A percentile compares a stretch with the other conserved stretches of the same genome.
Conservation (phyloP, 495 filamentous ascomycete species). For the Podospora didyma region DNA sequence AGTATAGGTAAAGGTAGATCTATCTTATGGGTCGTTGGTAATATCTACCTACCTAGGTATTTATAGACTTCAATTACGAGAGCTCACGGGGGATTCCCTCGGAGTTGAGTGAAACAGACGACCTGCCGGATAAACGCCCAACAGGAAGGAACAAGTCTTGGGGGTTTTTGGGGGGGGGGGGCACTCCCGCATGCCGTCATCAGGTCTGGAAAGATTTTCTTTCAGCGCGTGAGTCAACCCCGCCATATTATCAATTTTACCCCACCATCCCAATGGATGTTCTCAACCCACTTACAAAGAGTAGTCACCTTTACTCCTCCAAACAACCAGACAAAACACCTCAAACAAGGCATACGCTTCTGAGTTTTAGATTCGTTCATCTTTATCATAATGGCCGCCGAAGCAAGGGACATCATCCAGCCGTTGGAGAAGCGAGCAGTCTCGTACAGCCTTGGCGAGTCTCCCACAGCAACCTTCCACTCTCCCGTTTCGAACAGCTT, state of each 20-base stretch:
- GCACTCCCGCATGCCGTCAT: slow-evolving; percentile 22
- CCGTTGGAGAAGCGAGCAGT: slow-evolving; percentile 27
- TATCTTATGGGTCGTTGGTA: no score
- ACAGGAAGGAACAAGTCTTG: background rate
- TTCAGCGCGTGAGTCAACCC: slow-evolving; percentile 21
- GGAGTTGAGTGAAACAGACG: background rate
- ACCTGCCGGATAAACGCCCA: background rate
- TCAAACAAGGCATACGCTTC: slow-evolving; percentile 3
- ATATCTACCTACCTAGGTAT: no score
- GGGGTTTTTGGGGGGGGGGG: background rate
- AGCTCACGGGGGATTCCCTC: no score
- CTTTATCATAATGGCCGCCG: slow-evolving; percentile 32
- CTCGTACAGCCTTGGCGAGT: slow-evolving; percentile 48
- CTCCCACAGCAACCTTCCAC: slow-evolving; percentile 60
- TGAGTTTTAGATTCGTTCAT: background rate
- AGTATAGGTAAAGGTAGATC: background rate
- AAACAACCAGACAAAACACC: background rate
- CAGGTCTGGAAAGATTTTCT: slow-evolving; percentile 18
- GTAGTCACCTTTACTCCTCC: background rate
- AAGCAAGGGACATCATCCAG: slow-evolving; percentile 34
- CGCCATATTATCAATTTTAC: slow-evolving; percentile 16
- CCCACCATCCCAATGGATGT: no score
- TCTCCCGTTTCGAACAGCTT: slow-evolving; percentile 50
- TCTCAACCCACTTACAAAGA: slow-evolving; percentile 8
- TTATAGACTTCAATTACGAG: no score